Evolutionary conservation across 2,329 filamentous ascomycete species (phyloP), one percentile per base, ranked within the genome.

Genomic region (Lizonia empirigonia): DNA sequence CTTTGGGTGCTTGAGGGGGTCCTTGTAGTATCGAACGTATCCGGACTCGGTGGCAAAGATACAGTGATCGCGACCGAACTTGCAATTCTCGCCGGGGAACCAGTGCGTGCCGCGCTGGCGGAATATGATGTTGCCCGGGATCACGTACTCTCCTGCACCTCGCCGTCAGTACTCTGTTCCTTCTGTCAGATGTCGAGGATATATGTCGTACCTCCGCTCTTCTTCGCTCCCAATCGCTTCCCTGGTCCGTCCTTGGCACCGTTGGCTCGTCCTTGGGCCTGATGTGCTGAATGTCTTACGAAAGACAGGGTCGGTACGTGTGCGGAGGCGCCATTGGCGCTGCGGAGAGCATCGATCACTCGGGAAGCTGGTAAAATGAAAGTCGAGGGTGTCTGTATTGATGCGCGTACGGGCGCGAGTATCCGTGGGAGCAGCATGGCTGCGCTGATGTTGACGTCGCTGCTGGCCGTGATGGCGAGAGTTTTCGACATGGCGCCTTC

Each of bases 51-150:
- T 87, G 44, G 94, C 86, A 75, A 90, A 96, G 71, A 99, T 95
- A 41, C 93, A 97, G 79, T 97, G 94, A 74, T 99, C 92, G 55
- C 94, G 88, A 41, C 94, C 94, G 80, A 97, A 93, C 65, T 87
- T 89, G 74, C 89, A 90, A 77, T 99, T 97, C 73, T 97, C 94
- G 67, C 94, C 94, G 1, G 94, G 88, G 73, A 88, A 93, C 94
- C 94, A 99, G 67, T 87, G 84, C 4, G 94, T 95, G 65, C 94
- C 94, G 67, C 93, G 88, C 76, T 99, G 94, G 72, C 91, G 91
- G 84, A 94, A 99, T 77, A 99, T 89, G 76, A 99, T 99, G 79
- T 96, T 97, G 46, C 94, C 94, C 4, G 92, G 89, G 51, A 96
- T 88, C 27, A 99, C 94, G 74, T 88, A 96, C 78, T 97, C 89